A percentile compares a stretch with the other conserved stretches of the same genome.
These are phyloP conservation scores for Vigna angularis DNA, from an alignment of 306 rosid species.

Conservation along the genomic window DNA sequence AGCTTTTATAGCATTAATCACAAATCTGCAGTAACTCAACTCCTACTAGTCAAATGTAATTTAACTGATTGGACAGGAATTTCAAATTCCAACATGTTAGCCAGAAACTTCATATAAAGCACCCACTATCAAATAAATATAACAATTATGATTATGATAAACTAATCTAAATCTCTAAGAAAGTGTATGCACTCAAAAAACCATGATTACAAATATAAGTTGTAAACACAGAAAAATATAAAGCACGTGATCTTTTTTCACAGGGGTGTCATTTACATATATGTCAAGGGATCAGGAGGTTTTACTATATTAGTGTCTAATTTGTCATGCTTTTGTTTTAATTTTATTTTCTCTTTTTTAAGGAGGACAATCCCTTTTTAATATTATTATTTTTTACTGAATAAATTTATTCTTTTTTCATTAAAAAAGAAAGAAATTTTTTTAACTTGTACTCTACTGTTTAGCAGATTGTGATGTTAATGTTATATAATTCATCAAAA, in stretches of 20 bases:
- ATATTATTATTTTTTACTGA: constrained; percentile 23
- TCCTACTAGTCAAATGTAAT: constrained; percentile 14
- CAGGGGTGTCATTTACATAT: constrained; percentile 1
- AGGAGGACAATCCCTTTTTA: not conserved
- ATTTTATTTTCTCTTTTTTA: not conserved
- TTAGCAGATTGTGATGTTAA: constrained; percentile 12
- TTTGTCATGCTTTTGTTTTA: not conserved
- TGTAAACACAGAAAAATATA: constrained; percentile 24
- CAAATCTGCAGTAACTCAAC: constrained; percentile 77
- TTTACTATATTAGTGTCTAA: not conserved
- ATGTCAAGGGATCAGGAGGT: not conserved
- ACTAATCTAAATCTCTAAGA: constrained; percentile 21
- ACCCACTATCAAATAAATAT: constrained; percentile 24
- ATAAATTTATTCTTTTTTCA: constrained; percentile 7
- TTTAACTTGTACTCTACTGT: constrained; percentile 1
- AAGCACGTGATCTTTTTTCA: not conserved
- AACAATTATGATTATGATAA: constrained; percentile 16
- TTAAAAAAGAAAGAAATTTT: not conserved
- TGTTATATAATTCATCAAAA: constrained; percentile 23
- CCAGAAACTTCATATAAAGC: constrained; percentile 28
- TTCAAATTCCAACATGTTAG: constrained; percentile 31
- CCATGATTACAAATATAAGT: constrained; percentile 24
- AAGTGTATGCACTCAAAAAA: not conserved
- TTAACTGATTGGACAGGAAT: constrained; percentile 24
- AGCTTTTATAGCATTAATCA: constrained; percentile 95